phyloP scores from a whole-genome alignment of 1,284 basidiomycete species.

The Abortiporus biennis region DNA sequence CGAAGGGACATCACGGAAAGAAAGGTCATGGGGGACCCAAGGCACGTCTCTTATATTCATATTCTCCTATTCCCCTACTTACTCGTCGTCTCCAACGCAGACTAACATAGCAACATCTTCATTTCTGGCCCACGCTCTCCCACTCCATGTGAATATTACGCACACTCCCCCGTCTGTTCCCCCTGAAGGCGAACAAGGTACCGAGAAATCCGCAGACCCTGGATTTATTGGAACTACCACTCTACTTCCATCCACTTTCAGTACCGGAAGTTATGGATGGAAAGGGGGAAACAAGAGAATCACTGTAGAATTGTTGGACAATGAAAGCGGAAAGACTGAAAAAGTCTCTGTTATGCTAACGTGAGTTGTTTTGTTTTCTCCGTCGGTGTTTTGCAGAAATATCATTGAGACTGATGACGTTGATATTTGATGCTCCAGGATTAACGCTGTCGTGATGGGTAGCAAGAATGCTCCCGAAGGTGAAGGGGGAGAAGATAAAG shows the following conservation, averaged over 20 bases:
- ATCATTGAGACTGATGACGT: slow-evolving; percentile 8
- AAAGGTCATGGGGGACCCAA: slow-evolving; percentile 40
- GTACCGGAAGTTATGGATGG: slow-evolving; percentile 77
- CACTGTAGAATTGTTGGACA: slow-evolving; percentile 52
- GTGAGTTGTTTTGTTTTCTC: slow-evolving; percentile 36
- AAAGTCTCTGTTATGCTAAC: slow-evolving; percentile 70
- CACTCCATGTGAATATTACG: slow-evolving; percentile 63
- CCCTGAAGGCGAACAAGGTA: slow-evolving; percentile 20
- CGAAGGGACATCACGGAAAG: slow-evolving; percentile 24
- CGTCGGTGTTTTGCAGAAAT: not conserved
- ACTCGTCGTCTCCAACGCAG: too few species aligned
- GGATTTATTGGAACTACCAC: slow-evolving; percentile 56
- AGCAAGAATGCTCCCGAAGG: slow-evolving; percentile 51
- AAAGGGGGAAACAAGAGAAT: slow-evolving; percentile 69
- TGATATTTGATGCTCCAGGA: slow-evolving; percentile 30
- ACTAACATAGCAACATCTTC: slow-evolving; percentile 39
- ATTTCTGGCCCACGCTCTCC: slow-evolving; percentile 62
- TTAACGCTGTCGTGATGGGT: slow-evolving; percentile 72
- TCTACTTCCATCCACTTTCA: slow-evolving; percentile 52
- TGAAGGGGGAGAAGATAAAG: slow-evolving; percentile 24
- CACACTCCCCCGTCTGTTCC: slow-evolving; percentile 52
- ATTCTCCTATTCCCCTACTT: not conserved
- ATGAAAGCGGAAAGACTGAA: slow-evolving; percentile 47
- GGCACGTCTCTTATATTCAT: slow-evolving; percentile 28
- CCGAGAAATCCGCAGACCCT: slow-evolving; percentile 39